Conservation (phyloP, 129 eudicot species). For the Chrysanthemum seticuspe region DNA sequence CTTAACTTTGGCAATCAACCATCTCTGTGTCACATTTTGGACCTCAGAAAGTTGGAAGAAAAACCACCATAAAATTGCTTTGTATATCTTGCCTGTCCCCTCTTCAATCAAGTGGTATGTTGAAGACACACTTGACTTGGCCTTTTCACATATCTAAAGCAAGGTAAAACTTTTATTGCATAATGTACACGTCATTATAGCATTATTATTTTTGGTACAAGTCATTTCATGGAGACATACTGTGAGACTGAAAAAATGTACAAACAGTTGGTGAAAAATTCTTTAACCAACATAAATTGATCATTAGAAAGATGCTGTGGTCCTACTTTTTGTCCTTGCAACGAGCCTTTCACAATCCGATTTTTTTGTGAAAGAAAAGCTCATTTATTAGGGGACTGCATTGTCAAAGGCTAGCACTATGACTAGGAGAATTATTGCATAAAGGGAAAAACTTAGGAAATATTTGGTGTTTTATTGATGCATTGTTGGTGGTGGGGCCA, state of each 20-base stretch:
- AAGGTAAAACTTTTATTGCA: conserved; percentile 22
- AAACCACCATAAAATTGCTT: conserved; percentile 36
- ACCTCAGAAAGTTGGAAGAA: conserved; percentile 38
- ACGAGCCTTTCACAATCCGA: conserved; percentile 43
- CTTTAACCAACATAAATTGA: conserved; percentile 47
- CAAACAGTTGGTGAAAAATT: conserved; percentile 38
- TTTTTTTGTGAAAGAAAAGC: conserved; percentile 41
- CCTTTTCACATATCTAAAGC: conserved; percentile 11
- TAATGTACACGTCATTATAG: conserved; percentile 25
- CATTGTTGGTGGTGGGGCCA: conserved; percentile 89
- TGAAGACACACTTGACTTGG: too few species aligned
- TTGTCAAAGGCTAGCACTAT: conserved; percentile 40
- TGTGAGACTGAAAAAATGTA: conserved; percentile 39
- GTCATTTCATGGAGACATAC: conserved; percentile 20
- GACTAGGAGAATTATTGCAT: conserved; percentile 40
- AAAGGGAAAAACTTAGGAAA: conserved; percentile 13
- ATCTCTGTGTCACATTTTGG: conserved; percentile 37
- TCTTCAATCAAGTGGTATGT: conserved; percentile 19
- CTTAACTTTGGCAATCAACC: conserved; percentile 37
- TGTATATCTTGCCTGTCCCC: conserved; percentile 30
- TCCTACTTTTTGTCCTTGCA: conserved; percentile 32
- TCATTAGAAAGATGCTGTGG: conserved; percentile 39
- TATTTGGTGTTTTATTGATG: conserved; percentile 42
- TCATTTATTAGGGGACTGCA: conserved; percentile 31
- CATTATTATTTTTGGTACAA: conserved; percentile 29